Evolutionary conservation across 139 green algal genomes (phyloP), one percentile per base, ranked within the genome.

Genomic region (Chlorella ohadii): DNA sequence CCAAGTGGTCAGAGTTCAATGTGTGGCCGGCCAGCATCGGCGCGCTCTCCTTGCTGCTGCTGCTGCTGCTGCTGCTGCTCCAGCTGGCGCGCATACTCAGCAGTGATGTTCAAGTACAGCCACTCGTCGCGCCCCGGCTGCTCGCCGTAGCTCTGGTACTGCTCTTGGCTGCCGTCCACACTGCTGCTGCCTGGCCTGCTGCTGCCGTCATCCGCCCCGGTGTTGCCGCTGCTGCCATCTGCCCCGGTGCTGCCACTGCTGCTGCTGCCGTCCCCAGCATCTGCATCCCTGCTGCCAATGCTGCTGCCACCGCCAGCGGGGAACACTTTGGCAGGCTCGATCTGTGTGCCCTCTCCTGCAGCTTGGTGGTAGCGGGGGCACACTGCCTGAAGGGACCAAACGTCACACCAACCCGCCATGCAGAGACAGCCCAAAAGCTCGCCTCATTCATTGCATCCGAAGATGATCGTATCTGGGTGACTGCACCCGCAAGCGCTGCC

Each of bases 331-430:
- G 76, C 76, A 15, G 76, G 57, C 59, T 82, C 76, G 9, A 82
- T 82, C 76, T 82, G 76, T 1, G 76, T 82, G 76, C 76, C 76
- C 59, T 82, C 76, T 6, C 76, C 76, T 81, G 74, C 55, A 47
- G 19, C 51, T 59, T 13, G 15, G 15, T n/a, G 12, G 2, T 2
- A 22, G 2, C 11, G 1, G 68, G 7, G 28, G 36, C 33, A n/a
- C 2, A 44, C 34, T 2, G 68, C 1, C 6, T 13, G 20, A 41
- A 3, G 15, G 7, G 3, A 17, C 3, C 31, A 33, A 31, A 68
- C 0, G 0, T 36, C 63, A 68, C 16, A 34, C n/a, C n/a, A n/a
- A n/a, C n/a, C n/a, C n/a, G n/a, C n/a, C n/a, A n/a, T n/a, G n/a
- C n/a, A n/a, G n/a, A n/a, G n/a, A n/a, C n/a, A n/a, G n/a, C n/a